phyloP scores from a whole-genome alignment of 495 filamentous ascomycete species.

The Podospora sp. region DNA sequence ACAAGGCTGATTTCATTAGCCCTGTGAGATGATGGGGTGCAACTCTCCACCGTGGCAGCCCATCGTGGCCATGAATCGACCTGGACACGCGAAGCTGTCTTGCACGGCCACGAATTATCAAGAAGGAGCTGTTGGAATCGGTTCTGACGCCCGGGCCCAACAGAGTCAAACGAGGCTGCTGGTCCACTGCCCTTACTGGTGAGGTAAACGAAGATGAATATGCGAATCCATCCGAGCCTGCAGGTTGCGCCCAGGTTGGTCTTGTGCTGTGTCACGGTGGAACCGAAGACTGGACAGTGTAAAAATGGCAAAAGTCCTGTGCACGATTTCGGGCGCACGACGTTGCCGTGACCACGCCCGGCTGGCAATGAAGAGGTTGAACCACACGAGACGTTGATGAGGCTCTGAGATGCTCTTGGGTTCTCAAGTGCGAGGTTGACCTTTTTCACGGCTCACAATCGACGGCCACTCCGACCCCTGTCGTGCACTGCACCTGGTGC shows the following conservation, averaged over 20 bases:
- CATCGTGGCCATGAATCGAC: background rate
- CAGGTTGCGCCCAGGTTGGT: background rate
- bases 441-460: background rate
- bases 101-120: background rate
- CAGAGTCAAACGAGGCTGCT: background rate
- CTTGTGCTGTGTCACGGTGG: background rate
- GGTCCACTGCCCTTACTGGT: background rate
- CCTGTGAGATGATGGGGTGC: background rate
- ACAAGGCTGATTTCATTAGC: conserved; percentile 9
- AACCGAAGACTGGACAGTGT: background rate
- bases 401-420: background rate
- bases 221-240: background rate
- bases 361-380: background rate
- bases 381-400: background rate
- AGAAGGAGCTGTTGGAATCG: background rate
- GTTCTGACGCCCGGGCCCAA: background rate
- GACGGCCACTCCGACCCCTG: background rate
- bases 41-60: background rate
- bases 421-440: background rate
- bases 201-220: background rate
- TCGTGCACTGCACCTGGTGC: too few species aligned
- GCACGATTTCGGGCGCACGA: background rate
- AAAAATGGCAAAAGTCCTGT: conserved; percentile 1
- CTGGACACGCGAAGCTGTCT: background rate
- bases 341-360: background rate